phyloP scores from a whole-genome alignment of 1,284 basidiomycete species.

The Cryptococcus maquisensis region DNA sequence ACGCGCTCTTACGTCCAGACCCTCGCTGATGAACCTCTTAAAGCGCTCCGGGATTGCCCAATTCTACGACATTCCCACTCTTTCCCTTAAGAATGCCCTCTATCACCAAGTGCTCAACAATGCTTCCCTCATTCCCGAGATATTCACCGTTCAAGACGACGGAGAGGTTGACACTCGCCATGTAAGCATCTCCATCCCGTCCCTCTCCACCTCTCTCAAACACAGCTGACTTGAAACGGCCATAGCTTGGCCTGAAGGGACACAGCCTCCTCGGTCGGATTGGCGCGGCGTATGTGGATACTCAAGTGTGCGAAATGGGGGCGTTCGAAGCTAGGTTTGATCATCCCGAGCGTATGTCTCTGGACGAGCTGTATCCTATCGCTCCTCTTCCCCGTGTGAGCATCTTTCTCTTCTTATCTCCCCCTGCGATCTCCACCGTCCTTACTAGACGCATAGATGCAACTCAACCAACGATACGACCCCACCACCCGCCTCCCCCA shows the following conservation, averaged over 20 bases:
- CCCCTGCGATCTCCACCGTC: neutral
- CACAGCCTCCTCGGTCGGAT: slow-evolving; percentile 34
- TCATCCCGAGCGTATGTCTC: slow-evolving; percentile 1
- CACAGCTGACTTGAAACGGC: slow-evolving; percentile 1
- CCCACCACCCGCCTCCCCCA: slow-evolving; percentile 11
- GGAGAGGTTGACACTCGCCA: neutral
- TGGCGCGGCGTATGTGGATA: slow-evolving; percentile 36
- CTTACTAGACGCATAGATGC: slow-evolving; percentile 12
- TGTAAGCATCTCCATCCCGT: neutral
- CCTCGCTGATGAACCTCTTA: neutral
- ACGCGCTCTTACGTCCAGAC: neutral
- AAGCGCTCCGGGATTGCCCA: slow-evolving; percentile 34
- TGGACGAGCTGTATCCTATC: slow-evolving; percentile 24
- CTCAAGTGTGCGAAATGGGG: slow-evolving; percentile 42
- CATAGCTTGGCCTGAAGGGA: slow-evolving; percentile 18
- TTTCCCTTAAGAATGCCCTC: slow-evolving; percentile 34
- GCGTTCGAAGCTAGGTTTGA: slow-evolving; percentile 17
- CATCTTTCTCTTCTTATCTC: neutral
- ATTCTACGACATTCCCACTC: slow-evolving; percentile 41
- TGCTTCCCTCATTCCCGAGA: neutral
- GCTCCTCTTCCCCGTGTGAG: slow-evolving; percentile 28
- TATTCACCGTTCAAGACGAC: neutral
- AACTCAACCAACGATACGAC: slow-evolving; percentile 25
- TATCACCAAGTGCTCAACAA: slow-evolving; percentile 4
- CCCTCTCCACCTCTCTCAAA: neutral